Evolutionary conservation across 495 filamentous ascomycete species (phyloP).

Genomic region (Hyaloscypha hepaticicola): DNA sequence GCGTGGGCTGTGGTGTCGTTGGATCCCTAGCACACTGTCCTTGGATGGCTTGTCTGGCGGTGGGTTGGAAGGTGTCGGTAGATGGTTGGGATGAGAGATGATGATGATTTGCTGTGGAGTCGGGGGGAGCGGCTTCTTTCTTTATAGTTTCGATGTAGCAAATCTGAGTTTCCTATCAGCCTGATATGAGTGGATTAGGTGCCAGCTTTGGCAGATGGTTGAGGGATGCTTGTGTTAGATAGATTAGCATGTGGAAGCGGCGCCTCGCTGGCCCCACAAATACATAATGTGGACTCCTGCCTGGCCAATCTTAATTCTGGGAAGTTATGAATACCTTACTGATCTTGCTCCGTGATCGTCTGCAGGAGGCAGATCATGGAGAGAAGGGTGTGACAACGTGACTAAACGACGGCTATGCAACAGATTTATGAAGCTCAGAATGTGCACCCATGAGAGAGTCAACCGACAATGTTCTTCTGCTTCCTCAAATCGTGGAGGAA

Average conservation of each 20-base stretch:
- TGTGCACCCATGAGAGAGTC: too few relatives aligned
- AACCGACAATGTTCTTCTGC: not conserved
- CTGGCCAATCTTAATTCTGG: not conserved
- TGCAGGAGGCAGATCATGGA: not conserved
- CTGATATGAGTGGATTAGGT: not conserved
- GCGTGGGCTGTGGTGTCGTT: not conserved
- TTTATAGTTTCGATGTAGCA: not conserved
- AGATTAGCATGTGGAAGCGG: slow-evolving; percentile 2
- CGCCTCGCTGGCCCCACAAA: slow-evolving; percentile 4
- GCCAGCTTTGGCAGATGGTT: not conserved
- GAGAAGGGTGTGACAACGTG: not conserved
- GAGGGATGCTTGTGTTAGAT: slow-evolving; percentile 9
- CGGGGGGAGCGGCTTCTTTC: slow-evolving; percentile 4
- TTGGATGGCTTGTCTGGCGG: not conserved
- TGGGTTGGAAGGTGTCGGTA: slow-evolving; percentile 10
- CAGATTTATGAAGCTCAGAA: too few relatives aligned
- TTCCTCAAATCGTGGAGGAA: not conserved
- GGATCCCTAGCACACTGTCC: not conserved
- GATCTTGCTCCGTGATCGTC: not conserved
- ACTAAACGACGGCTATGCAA: too few relatives aligned
- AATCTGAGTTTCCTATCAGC: not conserved
- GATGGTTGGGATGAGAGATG: slow-evolving; percentile 9
- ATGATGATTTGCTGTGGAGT: not conserved
- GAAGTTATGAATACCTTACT: not conserved
- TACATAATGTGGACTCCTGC: slow-evolving; percentile 5